Base-by-base conservation (phyloP, 106 monocot species). In the Dendrobium catenatum region DNA sequence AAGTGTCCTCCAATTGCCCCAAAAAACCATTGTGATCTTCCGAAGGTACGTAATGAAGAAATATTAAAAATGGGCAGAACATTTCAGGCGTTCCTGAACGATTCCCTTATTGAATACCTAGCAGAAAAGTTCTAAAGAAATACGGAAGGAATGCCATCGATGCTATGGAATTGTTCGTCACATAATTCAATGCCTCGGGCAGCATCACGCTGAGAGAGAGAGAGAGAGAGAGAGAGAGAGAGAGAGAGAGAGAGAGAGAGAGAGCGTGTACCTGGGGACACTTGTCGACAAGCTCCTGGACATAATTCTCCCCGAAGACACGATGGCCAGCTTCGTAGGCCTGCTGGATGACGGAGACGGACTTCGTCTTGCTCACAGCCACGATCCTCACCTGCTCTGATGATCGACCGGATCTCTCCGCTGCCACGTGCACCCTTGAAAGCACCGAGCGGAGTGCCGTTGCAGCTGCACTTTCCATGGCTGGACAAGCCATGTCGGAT, bases 341-440 rank as follows among this genome's bases (percentile, higher is more conserved):
- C 49, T 90, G 86, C 26, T 73, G 88, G 27, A 93, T 83, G 75
- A 87, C 79, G 13, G 83, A 31, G 13, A 82, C 85, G 5, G 93
- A 88, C 85, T 93, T 93, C 56, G 93, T 93, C 86, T 93, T 90
- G 83, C 90, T 86, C 49, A 90, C 90, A 15, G 88, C 93, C 44
- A 93, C 88, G 24, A 93, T 85, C 79, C 88, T 72, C 2, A 93
- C 88, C 54, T 80, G 79, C 22, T 83, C 93, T 78, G 81, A 29
- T 41, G 56, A 27, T 77, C 90, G 18, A 5, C 88, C 93, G 2
- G 83, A 83, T 55, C 90, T 76, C 85, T 93, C 93, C 76, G 88
- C 90, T 49, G 88, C 93, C 81, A 83, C 83, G 13, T 87, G 93
- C 37, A 85, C 93, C 72, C 86, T 75, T 1, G 76, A 55, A 2